Percentiles rank a stretch among this genome's conserved stretches.
Conservation (phyloP, 352 stramenopile genomes). For the Globisporangium nunn region DNA sequence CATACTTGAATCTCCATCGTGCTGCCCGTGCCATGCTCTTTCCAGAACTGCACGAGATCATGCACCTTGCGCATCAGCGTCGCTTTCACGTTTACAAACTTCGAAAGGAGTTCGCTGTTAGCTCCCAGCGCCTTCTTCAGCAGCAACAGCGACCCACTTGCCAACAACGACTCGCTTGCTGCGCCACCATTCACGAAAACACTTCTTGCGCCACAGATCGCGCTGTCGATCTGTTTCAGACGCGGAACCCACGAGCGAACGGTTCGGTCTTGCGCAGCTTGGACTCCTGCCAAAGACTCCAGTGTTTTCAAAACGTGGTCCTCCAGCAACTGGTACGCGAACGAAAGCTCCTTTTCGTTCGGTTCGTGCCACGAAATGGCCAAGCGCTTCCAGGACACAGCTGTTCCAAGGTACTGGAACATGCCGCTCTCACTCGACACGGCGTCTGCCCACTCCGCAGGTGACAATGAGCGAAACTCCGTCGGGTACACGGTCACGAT, state of each 20-base stretch:
- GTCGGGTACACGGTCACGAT: conserved; percentile 47
- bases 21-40: conserved; percentile 25
- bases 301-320: conserved; percentile 34
- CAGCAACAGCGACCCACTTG: conserved; percentile 26
- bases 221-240: conserved; percentile 36
- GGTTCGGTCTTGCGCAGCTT: conserved; percentile 18
- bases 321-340: conserved; percentile 48
- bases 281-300: conserved; percentile 19
- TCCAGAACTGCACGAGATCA: conserved; percentile 45
- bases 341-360: conserved; percentile 38
- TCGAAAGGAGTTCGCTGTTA: conserved; percentile 25
- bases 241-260: conserved; percentile 41
- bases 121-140: conserved; percentile 23
- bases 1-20: conserved; percentile 56
- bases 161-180: conserved; percentile 8
- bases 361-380: conserved; percentile 58
- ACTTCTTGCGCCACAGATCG: conserved; percentile 39
- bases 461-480: conserved; percentile 55
- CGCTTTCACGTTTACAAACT: conserved; percentile 33
- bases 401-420: conserved; percentile 54
- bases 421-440: conserved; percentile 30
- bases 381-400: conserved; percentile 44
- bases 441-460: conserved; percentile 32
- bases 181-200: conserved; percentile 30
- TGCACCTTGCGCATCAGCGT: conserved; percentile 33